Base-by-base conservation (phyloP, 1,284 basidiomycete species). In the Ganoderma multipileum region DNA sequence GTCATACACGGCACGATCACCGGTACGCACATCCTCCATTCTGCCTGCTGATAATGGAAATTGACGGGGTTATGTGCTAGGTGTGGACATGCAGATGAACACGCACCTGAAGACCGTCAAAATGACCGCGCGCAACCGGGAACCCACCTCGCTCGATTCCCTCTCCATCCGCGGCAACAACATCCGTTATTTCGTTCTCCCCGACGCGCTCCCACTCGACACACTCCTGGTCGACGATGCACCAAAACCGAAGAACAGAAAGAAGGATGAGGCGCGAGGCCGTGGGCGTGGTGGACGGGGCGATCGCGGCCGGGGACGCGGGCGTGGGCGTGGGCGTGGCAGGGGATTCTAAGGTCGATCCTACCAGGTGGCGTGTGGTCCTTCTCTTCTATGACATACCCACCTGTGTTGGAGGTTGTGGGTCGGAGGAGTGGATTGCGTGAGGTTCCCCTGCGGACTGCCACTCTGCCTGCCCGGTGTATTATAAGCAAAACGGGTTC, bases 1-100 rank as follows among this genome's bases (percentile, higher is more conserved):
- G 85, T 97, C 67, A 92, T 99, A 36, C 95, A 98, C 78, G 97
- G 97, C 20, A 99, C 97, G 30, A 98, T 99, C 80, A 98, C 96
- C 41, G 97, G 97, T 97, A 75, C 72, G 89, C 78, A 26, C 60
- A 64, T 62, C 67, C 50, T 63, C 66, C 36, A 18, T 4, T 0
- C 52, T 23, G 14, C 11, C n/a, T 33, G 20, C 3, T 11, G 18
- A 16, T 2, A 11, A 2, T 0, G n/a, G 23, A 3, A 4, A 38
- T 9, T 58, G 33, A 58, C 28, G 9, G 20, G 18, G 55, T n/a
- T 12, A 3, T 58, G 9, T 58, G 39, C 12, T 78, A 97, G 95
- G 95, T 68, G 95, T 97, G 61, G 95, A 97, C 81, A 96, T 96
- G 87, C 94, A 95, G 79, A 98, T 98, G 96, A 98, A 98, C 85